Conservation (phyloP, 345 rosid genomes). For the Acer campestre region DNA sequence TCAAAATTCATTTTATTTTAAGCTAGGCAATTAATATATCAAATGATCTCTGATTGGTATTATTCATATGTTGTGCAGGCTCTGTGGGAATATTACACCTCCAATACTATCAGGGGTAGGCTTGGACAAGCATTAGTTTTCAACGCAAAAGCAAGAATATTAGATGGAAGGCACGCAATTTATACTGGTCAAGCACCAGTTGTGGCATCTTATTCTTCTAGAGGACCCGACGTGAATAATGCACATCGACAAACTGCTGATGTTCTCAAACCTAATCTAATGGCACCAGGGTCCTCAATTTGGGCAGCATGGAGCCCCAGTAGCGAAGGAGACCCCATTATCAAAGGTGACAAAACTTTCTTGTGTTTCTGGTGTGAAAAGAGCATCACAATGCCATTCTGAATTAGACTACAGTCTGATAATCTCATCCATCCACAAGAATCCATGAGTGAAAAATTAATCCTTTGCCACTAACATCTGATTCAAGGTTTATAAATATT, state of each 20-base stretch:
- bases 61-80: constrained; percentile 28
- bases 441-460: not conserved
- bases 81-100: constrained; percentile 48
- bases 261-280: constrained; percentile 50
- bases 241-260: constrained; percentile 50
- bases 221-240: constrained; percentile 52
- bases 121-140: constrained; percentile 34
- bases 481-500: not conserved
- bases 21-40: not conserved
- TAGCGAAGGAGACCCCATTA: constrained; percentile 43
- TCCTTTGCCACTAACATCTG: not conserved
- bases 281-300: constrained; percentile 59
- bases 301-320: constrained; percentile 58
- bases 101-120: constrained; percentile 35
- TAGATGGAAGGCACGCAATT: constrained; percentile 48
- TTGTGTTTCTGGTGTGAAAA: not conserved
- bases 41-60: not conserved
- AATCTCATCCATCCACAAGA: not conserved
- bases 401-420: not conserved
- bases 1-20: not conserved
- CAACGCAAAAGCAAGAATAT: constrained; percentile 44
- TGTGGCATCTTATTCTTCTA: constrained; percentile 52
- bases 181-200: constrained; percentile 42
- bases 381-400: not conserved
- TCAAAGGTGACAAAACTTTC: constrained; percentile 33